Evolutionary conservation across 306 rosid genomes (phyloP), one percentile per base, ranked within the genome.

Genomic region (Crotalaria pallida): DNA sequence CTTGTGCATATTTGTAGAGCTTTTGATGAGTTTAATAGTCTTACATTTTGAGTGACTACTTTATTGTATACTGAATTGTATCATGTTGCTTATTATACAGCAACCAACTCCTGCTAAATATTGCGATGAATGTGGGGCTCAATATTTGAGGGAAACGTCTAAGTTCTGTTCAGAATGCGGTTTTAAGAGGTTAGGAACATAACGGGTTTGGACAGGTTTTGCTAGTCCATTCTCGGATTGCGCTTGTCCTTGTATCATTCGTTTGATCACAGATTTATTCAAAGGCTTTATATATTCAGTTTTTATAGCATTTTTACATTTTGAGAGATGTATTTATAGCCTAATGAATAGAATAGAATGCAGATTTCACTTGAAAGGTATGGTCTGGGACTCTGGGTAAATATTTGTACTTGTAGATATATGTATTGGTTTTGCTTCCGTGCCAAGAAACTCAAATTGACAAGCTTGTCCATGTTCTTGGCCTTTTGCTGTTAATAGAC

Each of bases 101-200:
- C 87, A 90, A 76, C 78, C 92, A 71, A 84, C 85, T 77, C 92
- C 84, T 29, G 95, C 98, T 19, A 94, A 90, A 83, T 94, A 76
- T 79, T 94, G 98, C 40, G 95, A 94, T 31, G 96, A 94, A 84
- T 94, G 98, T 50, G 98, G 96, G 4, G 88, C 91, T 27, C 95
- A 64, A 22, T 90, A 88, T 85, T 52, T 88, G 78, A 85, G 96
- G 88, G 97, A 94, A 80, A 85, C 96, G 26, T 94, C 98, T 0
- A 94, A 88, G 73, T 94, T 88, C 83, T 94, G 98, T 87, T 87
- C 96, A 0, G 95, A 88, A 65, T 94, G 98, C 24, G 97, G 98
- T 60, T 86, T 85, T 7, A 94, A 94, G 92, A 81, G 98, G 69
- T 73, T 90, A 70, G 96, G 96, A 63, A 84, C 69, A 57, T 92